Percentiles rank a stretch among this genome's conserved stretches.
phyloP scores from a whole-genome alignment of 2,329 filamentous ascomycete species.

The Beauveria sp. region DNA sequence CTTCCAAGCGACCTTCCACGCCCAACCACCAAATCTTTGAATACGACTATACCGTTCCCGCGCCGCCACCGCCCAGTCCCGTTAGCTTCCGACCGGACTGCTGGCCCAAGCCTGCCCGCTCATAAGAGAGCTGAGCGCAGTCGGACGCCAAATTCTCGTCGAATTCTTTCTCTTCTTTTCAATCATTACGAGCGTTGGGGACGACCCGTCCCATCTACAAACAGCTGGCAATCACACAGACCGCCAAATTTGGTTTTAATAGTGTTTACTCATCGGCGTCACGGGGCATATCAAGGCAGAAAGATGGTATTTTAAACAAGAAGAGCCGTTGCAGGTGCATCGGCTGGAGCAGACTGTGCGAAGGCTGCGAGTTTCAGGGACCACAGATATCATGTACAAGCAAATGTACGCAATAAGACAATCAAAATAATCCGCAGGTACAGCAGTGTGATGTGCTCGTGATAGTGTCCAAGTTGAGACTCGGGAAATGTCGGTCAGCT shows the following conservation, averaged over 20 bases:
- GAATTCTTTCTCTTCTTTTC: not conserved
- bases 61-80: conserved; percentile 56
- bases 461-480: not conserved
- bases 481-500: not conserved
- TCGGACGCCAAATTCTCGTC: not conserved
- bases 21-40: conserved; percentile 46
- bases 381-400: conserved; percentile 3
- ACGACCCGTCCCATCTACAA: not conserved
- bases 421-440: not conserved
- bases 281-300: not conserved
- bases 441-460: not conserved
- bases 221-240: not conserved
- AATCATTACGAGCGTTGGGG: not conserved
- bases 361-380: not conserved
- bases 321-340: not conserved
- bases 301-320: not conserved
- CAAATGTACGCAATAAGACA: not conserved
- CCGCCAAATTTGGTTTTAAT: not conserved
- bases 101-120: conserved; percentile 37
- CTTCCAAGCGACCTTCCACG: conserved; percentile 32
- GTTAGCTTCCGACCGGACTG: conserved; percentile 52
- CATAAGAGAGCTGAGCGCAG: conserved; percentile 16
- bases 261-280: conserved; percentile 3
- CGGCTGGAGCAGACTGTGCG: not conserved
- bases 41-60: conserved; percentile 56